Evolutionary conservation across 192 early-diverging fungal genomes (phyloP).

Genomic region (Paraglomus brasilianum): DNA sequence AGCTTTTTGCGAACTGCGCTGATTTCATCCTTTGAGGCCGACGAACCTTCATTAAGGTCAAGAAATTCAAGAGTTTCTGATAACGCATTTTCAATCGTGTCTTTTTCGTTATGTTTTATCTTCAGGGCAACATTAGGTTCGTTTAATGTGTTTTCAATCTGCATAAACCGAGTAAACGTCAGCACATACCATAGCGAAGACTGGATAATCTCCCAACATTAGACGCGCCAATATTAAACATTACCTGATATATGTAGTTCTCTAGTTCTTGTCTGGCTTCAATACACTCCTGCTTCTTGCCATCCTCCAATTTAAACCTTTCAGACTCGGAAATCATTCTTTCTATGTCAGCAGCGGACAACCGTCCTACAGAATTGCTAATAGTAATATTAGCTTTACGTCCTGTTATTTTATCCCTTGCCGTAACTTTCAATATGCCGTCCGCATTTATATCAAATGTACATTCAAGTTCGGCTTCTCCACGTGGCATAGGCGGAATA

Average conservation of each 20-base stretch:
- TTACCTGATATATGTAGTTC: conserved; percentile 67
- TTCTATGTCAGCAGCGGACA: conserved; percentile 89
- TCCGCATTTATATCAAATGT: conserved; percentile 86
- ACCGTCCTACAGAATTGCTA: conserved; percentile 89
- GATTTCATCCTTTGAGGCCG: conserved; percentile 48
- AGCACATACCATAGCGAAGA: not conserved
- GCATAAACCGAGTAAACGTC: not conserved
- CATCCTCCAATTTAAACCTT: conserved; percentile 80
- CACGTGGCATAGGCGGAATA: conserved; percentile 77
- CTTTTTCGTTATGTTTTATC: conserved; percentile 70
- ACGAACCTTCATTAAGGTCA: conserved; percentile 53
- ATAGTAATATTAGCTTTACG: conserved; percentile 91
- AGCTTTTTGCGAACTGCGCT: conserved; percentile 63
- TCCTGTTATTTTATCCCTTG: conserved; percentile 90
- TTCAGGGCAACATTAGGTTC: conserved; percentile 74
- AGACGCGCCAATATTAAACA: conserved; percentile 34
- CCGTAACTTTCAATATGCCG: conserved; percentile 88
- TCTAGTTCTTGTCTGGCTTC: conserved; percentile 84
- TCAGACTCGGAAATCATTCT: conserved; percentile 92
- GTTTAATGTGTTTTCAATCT: conserved; percentile 61
- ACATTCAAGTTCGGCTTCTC: conserved; percentile 74
- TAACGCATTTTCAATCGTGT: conserved; percentile 70
- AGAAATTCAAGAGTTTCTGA: conserved; percentile 67
- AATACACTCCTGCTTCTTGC: conserved; percentile 67
- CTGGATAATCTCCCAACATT: not conserved